phyloP scores from a whole-genome alignment of 2,329 filamentous ascomycete genomes.

The Knoxdaviesia capensis region DNA sequence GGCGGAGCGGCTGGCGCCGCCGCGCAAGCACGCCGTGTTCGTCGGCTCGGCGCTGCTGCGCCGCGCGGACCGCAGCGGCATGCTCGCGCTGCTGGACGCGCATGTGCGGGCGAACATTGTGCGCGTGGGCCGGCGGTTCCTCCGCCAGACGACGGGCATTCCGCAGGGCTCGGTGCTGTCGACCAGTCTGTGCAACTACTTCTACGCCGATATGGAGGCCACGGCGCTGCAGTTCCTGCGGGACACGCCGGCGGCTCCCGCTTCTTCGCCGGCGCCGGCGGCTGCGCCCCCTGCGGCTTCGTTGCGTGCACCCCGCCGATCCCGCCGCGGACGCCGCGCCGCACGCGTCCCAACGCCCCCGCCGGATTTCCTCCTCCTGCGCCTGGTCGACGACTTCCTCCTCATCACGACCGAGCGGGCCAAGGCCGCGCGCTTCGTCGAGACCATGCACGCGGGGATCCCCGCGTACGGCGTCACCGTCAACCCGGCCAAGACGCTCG shows the following conservation, averaged over 20 bases:
- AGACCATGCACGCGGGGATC: slow-evolving; percentile 61
- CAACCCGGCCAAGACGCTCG: slow-evolving; percentile 58
- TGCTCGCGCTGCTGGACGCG: slow-evolving; percentile 52
- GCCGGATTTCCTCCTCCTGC: slow-evolving; percentile 48
- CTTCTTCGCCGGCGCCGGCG: no score
- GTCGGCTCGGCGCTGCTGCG: slow-evolving; percentile 46
- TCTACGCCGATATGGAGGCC: slow-evolving; percentile 74
- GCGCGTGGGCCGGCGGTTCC: slow-evolving; percentile 73
- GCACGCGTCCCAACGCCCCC: slow-evolving; percentile 4
- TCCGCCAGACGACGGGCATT: slow-evolving; percentile 73
- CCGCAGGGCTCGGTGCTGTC: slow-evolving; percentile 86
- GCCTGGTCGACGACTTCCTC: slow-evolving; percentile 84
- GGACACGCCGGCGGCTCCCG: slow-evolving; percentile 6
- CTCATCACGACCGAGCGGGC: slow-evolving; percentile 53
- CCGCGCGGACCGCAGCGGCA: slow-evolving; percentile 30
- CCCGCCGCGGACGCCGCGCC: no score
- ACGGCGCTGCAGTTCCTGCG: slow-evolving; percentile 47
- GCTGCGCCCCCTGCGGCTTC: no score
- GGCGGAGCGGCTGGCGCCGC: slow-evolving; percentile 14
- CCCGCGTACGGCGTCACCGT: slow-evolving; percentile 64
- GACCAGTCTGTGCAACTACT: slow-evolving; percentile 78
- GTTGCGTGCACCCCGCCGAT: no score
- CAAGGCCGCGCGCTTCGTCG: slow-evolving; percentile 54
- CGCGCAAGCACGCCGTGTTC: slow-evolving; percentile 52
- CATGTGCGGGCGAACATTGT: slow-evolving; percentile 77